Base-by-base conservation (phyloP, 1,284 basidiomycete genomes). In the Melanopsichium pennsylvanicum region DNA sequence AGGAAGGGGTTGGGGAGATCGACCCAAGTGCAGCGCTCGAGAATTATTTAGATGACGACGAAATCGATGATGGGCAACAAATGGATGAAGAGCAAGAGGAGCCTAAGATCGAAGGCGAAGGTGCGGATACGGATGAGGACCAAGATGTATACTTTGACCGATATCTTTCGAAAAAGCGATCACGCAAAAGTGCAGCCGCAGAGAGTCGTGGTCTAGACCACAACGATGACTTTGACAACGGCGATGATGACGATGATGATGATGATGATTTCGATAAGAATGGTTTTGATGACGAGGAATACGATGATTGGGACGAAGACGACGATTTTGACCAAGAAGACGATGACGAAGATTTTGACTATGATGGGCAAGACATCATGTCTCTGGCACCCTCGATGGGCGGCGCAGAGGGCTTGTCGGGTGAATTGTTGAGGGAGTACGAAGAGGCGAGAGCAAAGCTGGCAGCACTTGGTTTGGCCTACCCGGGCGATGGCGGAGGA, bases 241-340 rank as follows among this genome's bases (percentile, higher is more conserved):
- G 47, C 10, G 50, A 43, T 11, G 56, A 54, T 11, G 37, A 29
- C 27, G 27, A 93, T 16, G 47, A 63, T 18, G 35, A 68, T 2
- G 56, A 42, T 7, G 44, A 48, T 7, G 35, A 29, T 18, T 58
- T 39, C 10, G 50, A 43, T 11, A 52, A 52, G 18, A 32, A 36
- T 5, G 50, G 50, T 11, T 32, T 40, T 18, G 43, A 36, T 12
- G 49, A 42, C 12, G 58, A 49, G 5, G 55, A 52, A 5, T 43
- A 46, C 23, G 40, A 92, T 89, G 61, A 93, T 86, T 72, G 90
- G 90, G 23, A 91, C 90, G 68, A 62, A 6, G 51, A 54, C 18
- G 54, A 46, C 21, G 70, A 74, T 11, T 50, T 63, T 34, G 60
- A 62, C 36, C 58, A 66, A 3, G 68, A 71, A 32, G 72, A 76